These are phyloP conservation scores for Plasmodium reichenowi DNA, from an alignment of 169 alveolate genomes.

Conservation along the genomic window DNA sequence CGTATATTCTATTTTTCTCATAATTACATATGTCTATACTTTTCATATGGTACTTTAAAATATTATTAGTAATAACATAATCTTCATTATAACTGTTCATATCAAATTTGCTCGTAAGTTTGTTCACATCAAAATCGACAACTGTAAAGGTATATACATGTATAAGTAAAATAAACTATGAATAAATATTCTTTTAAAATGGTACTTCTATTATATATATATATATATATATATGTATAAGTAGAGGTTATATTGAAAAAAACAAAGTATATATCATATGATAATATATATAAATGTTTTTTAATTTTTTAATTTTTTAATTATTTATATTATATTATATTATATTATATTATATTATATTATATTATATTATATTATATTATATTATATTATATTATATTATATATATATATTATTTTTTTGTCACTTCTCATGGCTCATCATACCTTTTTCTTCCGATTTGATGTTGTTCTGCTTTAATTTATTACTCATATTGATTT, in stretches of 20 bases:
- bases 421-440: no score
- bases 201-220: not conserved
- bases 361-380: not conserved
- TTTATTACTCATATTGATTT: no score
- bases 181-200: no score
- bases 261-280: not conserved
- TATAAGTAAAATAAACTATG: not conserved
- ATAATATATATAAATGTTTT: not conserved
- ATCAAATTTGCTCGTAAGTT: constrained; percentile 34
- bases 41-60: constrained; percentile 66
- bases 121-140: constrained; percentile 31
- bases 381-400: not conserved
- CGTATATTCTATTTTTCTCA: constrained; percentile 60
- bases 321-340: not conserved
- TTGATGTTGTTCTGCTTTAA: no score
- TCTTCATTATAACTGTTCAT: constrained; percentile 68
- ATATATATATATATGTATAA: not conserved
- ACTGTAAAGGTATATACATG: not conserved
- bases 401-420: not conserved
- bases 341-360: not conserved
- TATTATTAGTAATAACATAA: constrained; percentile 69
- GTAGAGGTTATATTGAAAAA: not conserved
- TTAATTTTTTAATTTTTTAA: not conserved
- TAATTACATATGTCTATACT: constrained; percentile 63
- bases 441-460: no score